Evolutionary conservation across 306 rosid species (phyloP).

Genomic region (Ziziphus jujuba): DNA sequence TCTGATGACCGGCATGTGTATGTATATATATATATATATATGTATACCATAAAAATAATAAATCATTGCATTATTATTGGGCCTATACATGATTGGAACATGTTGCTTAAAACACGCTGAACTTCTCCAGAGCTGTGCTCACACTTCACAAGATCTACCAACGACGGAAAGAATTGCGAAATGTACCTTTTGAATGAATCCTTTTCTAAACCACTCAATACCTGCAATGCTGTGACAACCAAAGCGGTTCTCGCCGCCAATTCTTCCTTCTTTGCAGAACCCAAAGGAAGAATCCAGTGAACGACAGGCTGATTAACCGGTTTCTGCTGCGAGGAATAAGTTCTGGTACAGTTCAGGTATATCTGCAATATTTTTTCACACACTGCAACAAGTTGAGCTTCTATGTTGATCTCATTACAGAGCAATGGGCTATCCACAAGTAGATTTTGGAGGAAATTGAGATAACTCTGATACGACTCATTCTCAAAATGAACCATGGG

Average conservation of each 20-base stretch:
- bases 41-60: not conserved
- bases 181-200: constrained; percentile 65
- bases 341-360: constrained; percentile 67
- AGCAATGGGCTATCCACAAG: constrained; percentile 30
- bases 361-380: constrained; percentile 72
- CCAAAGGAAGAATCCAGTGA: constrained; percentile 70
- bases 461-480: constrained; percentile 74
- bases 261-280: constrained; percentile 85
- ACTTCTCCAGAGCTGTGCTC: constrained; percentile 92
- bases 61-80: constrained; percentile 60
- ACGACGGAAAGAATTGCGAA: constrained; percentile 71
- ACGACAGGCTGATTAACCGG: constrained; percentile 35
- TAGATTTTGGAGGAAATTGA: constrained; percentile 61
- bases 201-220: constrained; percentile 51
- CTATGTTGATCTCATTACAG: constrained; percentile 53
- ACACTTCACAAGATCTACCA: constrained; percentile 83
- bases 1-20: constrained; percentile 22
- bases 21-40: constrained; percentile 2
- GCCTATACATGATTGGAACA: constrained; percentile 83
- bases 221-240: constrained; percentile 73
- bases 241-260: constrained; percentile 76
- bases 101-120: constrained; percentile 70
- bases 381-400: constrained; percentile 59
- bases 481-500: constrained; percentile 99
- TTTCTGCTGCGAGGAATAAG: constrained; percentile 35